Percentiles rank a stretch among this genome's conserved stretches.
These are phyloP conservation scores for Aurifilum marmelostoma DNA, from an alignment of 2,329 filamentous ascomycete genomes.

Conservation along the genomic window DNA sequence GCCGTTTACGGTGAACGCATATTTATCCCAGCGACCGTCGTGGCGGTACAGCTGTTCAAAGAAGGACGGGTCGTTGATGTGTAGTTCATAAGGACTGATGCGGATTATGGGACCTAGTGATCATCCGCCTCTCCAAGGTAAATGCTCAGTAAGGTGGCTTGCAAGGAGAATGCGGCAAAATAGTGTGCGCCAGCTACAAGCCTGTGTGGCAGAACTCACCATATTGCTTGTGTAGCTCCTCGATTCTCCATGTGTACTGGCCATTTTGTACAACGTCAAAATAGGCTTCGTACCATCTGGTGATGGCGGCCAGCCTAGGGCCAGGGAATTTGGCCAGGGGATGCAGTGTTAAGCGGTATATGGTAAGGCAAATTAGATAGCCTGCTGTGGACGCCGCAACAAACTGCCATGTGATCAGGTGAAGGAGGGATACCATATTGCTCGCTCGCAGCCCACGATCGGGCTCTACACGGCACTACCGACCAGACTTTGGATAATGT, in stretches of 20 bases:
- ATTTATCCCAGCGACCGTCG: slow-evolving; percentile 26
- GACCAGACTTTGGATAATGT: not conserved
- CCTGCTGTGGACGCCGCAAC: not conserved
- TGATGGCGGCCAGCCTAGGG: slow-evolving; percentile 11
- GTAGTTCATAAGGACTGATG: slow-evolving; percentile 40
- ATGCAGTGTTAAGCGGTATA: slow-evolving; percentile 15
- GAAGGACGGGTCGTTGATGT: slow-evolving; percentile 34
- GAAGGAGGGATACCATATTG: slow-evolving; percentile 5
- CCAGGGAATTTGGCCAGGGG: slow-evolving; percentile 13
- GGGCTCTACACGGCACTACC: not conserved
- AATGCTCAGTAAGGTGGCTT: too few relatives aligned
- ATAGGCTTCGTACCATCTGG: slow-evolving; percentile 1
- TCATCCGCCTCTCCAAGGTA: not conserved
- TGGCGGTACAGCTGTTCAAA: slow-evolving; percentile 28
- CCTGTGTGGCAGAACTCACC: slow-evolving; percentile 37
- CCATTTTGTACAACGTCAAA: slow-evolving; percentile 24
- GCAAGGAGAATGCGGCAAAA: too few relatives aligned
- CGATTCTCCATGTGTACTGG: slow-evolving; percentile 39
- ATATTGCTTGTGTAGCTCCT: slow-evolving; percentile 40
- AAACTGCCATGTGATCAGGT: not conserved
- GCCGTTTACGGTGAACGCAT: slow-evolving; percentile 18
- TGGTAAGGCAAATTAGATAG: not conserved
- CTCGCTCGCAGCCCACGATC: not conserved
- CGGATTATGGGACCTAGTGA: slow-evolving; percentile 38
- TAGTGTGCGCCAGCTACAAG: too few relatives aligned